Percentiles rank a stretch among this genome's conserved stretches.
Conservation (phyloP, 345 rosid species). For the Kandelia obovata region DNA sequence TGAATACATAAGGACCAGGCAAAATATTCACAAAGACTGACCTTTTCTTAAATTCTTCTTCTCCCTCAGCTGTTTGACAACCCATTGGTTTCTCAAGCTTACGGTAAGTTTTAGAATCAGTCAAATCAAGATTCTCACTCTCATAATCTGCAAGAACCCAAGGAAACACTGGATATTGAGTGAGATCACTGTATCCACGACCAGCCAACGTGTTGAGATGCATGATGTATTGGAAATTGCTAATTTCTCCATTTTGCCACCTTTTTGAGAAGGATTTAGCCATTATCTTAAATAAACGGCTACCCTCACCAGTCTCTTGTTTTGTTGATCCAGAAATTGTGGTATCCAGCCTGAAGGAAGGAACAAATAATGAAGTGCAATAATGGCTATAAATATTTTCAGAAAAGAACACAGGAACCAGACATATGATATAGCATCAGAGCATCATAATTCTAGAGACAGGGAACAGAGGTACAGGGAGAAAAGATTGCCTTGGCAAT, state of each 20-base stretch:
- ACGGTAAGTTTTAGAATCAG: slow-evolving; percentile 82
- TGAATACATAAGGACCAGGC: background rate
- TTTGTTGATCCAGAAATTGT: slow-evolving; percentile 92
- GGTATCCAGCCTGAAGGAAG: slow-evolving; percentile 76
- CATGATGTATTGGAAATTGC: slow-evolving; percentile 99
- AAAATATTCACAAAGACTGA: slow-evolving; percentile 21
- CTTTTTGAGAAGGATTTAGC: slow-evolving; percentile 98
- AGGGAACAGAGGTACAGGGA: too few relatives aligned
- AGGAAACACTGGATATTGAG: slow-evolving; percentile 99
- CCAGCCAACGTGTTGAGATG: slow-evolving; percentile 99
- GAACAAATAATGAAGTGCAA: slow-evolving; percentile 15
- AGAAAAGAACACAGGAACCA: slow-evolving; percentile 8
- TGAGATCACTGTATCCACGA: slow-evolving; percentile 98
- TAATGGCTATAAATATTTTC: slow-evolving; percentile 16
- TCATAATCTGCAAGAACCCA: slow-evolving; percentile 99
- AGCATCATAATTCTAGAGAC: background rate
- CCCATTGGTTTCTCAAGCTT: slow-evolving; percentile 99
- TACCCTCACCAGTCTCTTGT: slow-evolving; percentile 88
- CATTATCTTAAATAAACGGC: slow-evolving; percentile 84
- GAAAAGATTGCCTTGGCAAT: too few relatives aligned
- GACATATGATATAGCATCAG: background rate
- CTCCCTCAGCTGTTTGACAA: slow-evolving; percentile 95
- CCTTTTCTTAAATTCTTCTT: slow-evolving; percentile 98
- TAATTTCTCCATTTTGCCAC: slow-evolving; percentile 99
- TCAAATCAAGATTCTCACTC: slow-evolving; percentile 77